phyloP scores from a whole-genome alignment of 176 grass and related monocot genomes.

The Avena atlantica region DNA sequence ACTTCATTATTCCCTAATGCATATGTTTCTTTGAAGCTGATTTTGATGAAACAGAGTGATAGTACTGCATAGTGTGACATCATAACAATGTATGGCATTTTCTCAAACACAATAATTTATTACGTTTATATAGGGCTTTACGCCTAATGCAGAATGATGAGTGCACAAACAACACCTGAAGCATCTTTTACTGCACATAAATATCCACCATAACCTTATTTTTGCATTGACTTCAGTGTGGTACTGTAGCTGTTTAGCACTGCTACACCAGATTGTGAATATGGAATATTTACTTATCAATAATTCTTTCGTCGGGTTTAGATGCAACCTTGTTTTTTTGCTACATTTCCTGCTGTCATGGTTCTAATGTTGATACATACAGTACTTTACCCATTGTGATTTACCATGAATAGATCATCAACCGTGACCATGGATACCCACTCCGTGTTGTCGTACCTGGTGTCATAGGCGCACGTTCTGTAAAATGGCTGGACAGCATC shows the following conservation, averaged over 20 bases:
- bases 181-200: slow-evolving; percentile 15
- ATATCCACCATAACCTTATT: neutral
- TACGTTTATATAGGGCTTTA: neutral
- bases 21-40: slow-evolving; percentile 27
- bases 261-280: slow-evolving; percentile 4
- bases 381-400: neutral
- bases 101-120: neutral
- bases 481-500: slow-evolving; percentile 90
- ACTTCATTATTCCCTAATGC: neutral
- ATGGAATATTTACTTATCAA: neutral
- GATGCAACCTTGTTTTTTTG: neutral
- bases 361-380: neutral
- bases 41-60: slow-evolving; percentile 10
- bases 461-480: slow-evolving; percentile 86
- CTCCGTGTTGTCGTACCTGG: slow-evolving; percentile 79
- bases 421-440: slow-evolving; percentile 88
- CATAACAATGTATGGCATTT: neutral
- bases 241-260: slow-evolving; percentile 13
- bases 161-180: neutral
- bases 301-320: neutral
- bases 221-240: neutral
- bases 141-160: slow-evolving; percentile 22
- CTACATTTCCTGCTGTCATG: neutral
- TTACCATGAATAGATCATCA: slow-evolving; percentile 62
- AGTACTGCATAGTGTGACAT: neutral